Base-by-base conservation (phyloP, 495 filamentous ascomycete genomes). In the Schizothecium vesticola region DNA sequence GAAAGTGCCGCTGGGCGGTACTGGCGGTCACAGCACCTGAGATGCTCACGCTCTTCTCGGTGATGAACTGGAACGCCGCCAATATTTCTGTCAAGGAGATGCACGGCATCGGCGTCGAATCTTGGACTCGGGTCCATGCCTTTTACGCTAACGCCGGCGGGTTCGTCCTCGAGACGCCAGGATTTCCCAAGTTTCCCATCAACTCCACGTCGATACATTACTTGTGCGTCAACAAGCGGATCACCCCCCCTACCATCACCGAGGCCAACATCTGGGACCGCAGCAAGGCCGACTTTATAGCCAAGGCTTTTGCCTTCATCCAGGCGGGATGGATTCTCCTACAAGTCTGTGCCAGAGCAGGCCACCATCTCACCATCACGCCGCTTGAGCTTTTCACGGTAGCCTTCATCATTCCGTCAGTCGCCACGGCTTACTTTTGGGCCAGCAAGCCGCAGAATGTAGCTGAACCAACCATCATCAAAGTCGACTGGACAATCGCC, bases 361-460 rank as follows among this genome's bases (percentile, higher is more conserved):
- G 58, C 29, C 65, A 74, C 16, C 1, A 63, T 0, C 68, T 77
- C 5, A 61, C 67, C 24, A 59, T 73, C 3, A 68, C 68, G 11
- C 72, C 70, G 0, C 66, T 76, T 62, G 74, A 77, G 66, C 51
- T 77, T 28, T 70, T 73, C 26, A 74, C 73, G 0, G 51, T 65
- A 9, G 75, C 75, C 5, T 73, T 76, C 63, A 67, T 70, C 36
- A n/a, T 71, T 6, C 77, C 72, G 31, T 79, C 75, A 16, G 61
- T 78, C 25, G 69, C 72, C 4, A 78, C 78, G 2, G 71, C 73
- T 36, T 75, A 74, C 64, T 75, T 77, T 63, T 82, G 80, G 79
- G 71, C 71, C 8, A 68, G 78, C 43, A 81, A 82, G 67, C 80
- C 80, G 33, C 72, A 76, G 66, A 74, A 79, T 59, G 77, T 73